Evolutionary conservation across 1,284 basidiomycete species (phyloP).

Genomic region (Melampsora allii-populina): DNA sequence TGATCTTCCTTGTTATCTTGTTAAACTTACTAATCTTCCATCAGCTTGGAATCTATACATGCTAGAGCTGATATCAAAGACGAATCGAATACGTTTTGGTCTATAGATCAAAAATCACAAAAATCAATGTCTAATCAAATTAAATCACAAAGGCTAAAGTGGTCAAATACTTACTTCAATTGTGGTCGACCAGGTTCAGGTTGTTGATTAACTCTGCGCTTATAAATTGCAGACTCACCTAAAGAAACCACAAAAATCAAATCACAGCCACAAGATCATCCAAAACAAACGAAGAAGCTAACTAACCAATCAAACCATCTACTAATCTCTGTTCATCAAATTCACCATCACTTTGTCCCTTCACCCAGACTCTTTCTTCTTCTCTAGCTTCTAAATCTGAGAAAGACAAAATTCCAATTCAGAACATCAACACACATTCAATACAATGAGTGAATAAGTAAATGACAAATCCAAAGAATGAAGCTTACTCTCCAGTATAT

Average conservation of each 20-base stretch:
- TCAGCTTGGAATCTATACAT: constrained; percentile 53
- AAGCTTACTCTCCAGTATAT: constrained; percentile 46
- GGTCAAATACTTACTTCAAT: background rate
- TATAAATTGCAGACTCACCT: constrained; percentile 44
- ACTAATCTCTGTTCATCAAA: constrained; percentile 53
- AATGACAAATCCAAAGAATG: background rate
- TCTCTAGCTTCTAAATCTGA: constrained; percentile 52
- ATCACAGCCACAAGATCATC: constrained; percentile 26
- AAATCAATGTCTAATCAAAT: background rate
- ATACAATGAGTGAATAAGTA: too few species aligned
- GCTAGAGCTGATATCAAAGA: constrained; percentile 51
- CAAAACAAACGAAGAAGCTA: constrained; percentile 47
- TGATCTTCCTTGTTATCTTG: background rate
- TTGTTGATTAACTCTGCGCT: background rate
- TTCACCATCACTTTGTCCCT: constrained; percentile 54
- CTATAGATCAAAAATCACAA: constrained; percentile 51
- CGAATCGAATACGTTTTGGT: constrained; percentile 54
- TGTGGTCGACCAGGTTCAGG: background rate
- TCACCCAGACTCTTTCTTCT: constrained; percentile 53
- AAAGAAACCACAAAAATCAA: constrained; percentile 46
- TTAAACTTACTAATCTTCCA: constrained; percentile 47
- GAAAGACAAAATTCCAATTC: too few species aligned
- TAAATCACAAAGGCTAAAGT: too few species aligned
- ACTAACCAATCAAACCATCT: constrained; percentile 54
- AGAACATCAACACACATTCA: too few species aligned